These are phyloP conservation scores for Boletus bicolor DNA, from an alignment of 768 basidiomycete species.

Conservation along the genomic window DNA sequence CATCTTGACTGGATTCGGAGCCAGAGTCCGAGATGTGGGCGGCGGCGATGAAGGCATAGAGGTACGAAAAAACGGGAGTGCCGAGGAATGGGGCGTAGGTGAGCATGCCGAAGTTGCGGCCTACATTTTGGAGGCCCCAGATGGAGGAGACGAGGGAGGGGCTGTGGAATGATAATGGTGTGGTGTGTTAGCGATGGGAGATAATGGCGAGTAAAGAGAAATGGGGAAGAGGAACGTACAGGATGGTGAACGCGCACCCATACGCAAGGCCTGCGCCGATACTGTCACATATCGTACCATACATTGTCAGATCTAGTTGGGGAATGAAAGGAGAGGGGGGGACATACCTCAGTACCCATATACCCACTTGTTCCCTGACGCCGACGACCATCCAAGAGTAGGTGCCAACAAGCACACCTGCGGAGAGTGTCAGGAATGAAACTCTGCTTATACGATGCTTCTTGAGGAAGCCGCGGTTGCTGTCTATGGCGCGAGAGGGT, in stretches of 20 bases:
- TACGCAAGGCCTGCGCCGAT: constrained; percentile 67
- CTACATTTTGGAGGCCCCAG: constrained; percentile 69
- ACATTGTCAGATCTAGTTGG: background rate
- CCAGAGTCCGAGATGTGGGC: constrained; percentile 40
- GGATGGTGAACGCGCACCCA: constrained; percentile 64
- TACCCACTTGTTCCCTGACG: constrained; percentile 44
- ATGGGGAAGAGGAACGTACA: constrained; percentile 44
- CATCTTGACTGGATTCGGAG: constrained; percentile 8
- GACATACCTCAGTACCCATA: constrained; percentile 72
- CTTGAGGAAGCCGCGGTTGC: constrained; percentile 32
- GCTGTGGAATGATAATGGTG: background rate
- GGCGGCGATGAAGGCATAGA: constrained; percentile 69
- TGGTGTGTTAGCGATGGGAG: background rate
- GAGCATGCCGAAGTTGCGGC: constrained; percentile 73
- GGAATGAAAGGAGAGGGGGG: background rate
- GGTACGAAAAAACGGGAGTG: constrained; percentile 72
- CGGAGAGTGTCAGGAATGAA: constrained; percentile 52
- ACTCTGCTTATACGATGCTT: constrained; percentile 61
- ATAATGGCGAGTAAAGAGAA: background rate
- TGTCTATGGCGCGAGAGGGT: constrained; percentile 35
- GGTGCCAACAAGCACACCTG: constrained; percentile 46
- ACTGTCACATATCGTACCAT: constrained; percentile 32
- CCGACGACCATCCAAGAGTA: constrained; percentile 55
- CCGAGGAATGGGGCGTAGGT: constrained; percentile 76
- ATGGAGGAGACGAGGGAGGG: constrained; percentile 69